Evolutionary conservation across 441 rosid genomes (phyloP).

Genomic region (Erodium chrysanthum): DNA sequence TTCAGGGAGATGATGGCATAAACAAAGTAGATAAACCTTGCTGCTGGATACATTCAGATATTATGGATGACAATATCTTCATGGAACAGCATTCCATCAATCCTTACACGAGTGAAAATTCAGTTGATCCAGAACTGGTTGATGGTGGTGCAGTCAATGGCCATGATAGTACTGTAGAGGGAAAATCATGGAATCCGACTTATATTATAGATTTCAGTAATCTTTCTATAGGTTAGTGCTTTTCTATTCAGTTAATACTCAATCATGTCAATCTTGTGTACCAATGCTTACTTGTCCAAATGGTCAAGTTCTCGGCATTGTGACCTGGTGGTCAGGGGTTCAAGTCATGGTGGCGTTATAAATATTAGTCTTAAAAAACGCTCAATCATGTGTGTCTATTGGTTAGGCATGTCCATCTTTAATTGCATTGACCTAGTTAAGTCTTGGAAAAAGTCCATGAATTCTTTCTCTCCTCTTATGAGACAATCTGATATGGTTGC

Average conservation of each 20-base stretch:
- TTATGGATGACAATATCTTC: slow-evolving; percentile 87
- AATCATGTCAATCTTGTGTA: not conserved
- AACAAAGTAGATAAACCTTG: slow-evolving; percentile 38
- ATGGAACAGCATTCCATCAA: slow-evolving; percentile 44
- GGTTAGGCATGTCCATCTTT: not conserved
- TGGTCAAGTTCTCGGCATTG: too few relatives aligned
- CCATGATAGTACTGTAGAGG: slow-evolving; percentile 19
- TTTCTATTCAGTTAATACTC: slow-evolving; percentile 7
- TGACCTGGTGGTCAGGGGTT: too few relatives aligned
- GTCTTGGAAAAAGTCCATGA: not conserved
- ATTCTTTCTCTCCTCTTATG: not conserved
- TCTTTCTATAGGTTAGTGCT: slow-evolving; percentile 54
- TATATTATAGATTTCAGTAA: slow-evolving; percentile 80
- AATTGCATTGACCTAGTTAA: not conserved
- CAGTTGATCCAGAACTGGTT: slow-evolving; percentile 14
- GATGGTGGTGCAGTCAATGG: slow-evolving; percentile 26
- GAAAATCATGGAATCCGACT: slow-evolving; percentile 56
- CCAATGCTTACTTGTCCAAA: too few relatives aligned
- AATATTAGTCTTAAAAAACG: too few relatives aligned
- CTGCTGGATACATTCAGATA: slow-evolving; percentile 84
- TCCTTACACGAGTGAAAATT: slow-evolving; percentile 20
- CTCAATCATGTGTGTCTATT: too few relatives aligned
- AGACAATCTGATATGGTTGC: not conserved
- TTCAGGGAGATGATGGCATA: slow-evolving; percentile 39
- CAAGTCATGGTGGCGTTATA: too few relatives aligned